These are phyloP conservation scores for Fusarium redolens DNA, from an alignment of 2,329 filamentous ascomycete species.

Conservation along the genomic window DNA sequence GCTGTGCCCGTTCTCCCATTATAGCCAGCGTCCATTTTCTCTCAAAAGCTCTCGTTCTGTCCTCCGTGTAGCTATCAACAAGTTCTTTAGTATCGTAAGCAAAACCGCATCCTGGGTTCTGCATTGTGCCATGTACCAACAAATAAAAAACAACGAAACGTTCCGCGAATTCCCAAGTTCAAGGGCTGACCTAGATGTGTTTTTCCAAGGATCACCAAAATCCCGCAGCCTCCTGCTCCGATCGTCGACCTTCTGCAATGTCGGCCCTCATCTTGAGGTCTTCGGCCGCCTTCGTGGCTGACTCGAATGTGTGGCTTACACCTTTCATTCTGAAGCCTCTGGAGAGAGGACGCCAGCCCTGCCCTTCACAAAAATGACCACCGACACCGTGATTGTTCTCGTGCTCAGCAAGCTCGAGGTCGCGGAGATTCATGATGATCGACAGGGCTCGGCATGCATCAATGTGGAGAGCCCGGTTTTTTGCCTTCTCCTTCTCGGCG, in stretches of 20 bases:
- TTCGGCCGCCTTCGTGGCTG: background rate
- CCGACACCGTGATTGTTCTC: background rate
- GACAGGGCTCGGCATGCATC: constrained; percentile 31
- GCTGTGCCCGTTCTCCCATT: background rate
- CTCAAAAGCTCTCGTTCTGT: background rate
- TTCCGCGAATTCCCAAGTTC: background rate
- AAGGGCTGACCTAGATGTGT: background rate
- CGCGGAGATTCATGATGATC: background rate
- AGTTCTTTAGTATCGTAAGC: background rate
- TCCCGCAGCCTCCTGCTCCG: background rate
- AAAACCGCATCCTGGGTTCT: background rate
- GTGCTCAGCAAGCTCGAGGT: background rate
- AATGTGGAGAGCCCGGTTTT: constrained; percentile 20
- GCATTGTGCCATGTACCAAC: background rate
- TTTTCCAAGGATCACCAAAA: background rate
- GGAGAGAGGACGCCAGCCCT: background rate
- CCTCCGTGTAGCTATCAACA: background rate
- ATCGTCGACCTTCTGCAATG: background rate
- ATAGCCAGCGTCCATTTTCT: background rate
- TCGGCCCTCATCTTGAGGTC: background rate
- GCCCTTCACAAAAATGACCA: background rate
- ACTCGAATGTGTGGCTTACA: constrained; percentile 9
- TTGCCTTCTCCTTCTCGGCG: background rate
- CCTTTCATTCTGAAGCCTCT: background rate
- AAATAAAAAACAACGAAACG: background rate